Percentiles rank a stretch among this genome's conserved stretches.
Conservation (phyloP, 345 rosid genomes). For the Ceriops decandra region DNA sequence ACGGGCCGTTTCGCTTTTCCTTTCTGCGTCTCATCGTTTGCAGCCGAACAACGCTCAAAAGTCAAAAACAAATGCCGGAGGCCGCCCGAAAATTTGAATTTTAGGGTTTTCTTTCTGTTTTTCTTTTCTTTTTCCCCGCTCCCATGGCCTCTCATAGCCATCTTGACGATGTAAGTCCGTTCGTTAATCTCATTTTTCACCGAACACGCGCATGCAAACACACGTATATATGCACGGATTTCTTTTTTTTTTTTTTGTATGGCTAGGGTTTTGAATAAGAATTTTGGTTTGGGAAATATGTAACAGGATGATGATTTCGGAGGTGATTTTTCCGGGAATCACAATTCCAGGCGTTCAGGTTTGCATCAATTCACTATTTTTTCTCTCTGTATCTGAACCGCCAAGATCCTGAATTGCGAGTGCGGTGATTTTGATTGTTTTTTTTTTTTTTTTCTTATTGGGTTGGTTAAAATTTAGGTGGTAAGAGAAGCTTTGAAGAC, state of each 20-base stretch:
- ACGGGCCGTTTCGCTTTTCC: no score
- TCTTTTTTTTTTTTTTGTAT: not conserved
- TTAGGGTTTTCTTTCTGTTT: not conserved
- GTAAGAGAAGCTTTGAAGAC: conserved; percentile 76
- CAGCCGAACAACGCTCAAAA: no score
- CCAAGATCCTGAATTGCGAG: not conserved
- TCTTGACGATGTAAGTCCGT: conserved; percentile 49
- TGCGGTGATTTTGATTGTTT: not conserved
- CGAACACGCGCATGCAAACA: no score
- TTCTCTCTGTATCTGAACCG: not conserved
- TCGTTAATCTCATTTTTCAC: not conserved
- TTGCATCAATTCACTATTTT: not conserved
- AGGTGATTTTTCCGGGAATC: conserved; percentile 58
- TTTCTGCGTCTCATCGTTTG: no score
- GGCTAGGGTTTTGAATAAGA: conserved; percentile 5
- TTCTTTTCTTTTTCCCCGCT: not conserved
- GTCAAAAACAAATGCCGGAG: no score
- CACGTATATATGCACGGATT: not conserved
- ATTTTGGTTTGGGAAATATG: not conserved
- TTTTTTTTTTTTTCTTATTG: not conserved
- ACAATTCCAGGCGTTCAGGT: conserved; percentile 56
- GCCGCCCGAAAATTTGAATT: not conserved
- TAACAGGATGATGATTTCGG: conserved; percentile 87
- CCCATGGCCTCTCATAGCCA: conserved; percentile 48
- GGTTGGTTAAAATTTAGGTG: conserved; percentile 33